phyloP scores from a whole-genome alignment of 192 early-diverging fungal species.

The Lobulomyces angularis region DNA sequence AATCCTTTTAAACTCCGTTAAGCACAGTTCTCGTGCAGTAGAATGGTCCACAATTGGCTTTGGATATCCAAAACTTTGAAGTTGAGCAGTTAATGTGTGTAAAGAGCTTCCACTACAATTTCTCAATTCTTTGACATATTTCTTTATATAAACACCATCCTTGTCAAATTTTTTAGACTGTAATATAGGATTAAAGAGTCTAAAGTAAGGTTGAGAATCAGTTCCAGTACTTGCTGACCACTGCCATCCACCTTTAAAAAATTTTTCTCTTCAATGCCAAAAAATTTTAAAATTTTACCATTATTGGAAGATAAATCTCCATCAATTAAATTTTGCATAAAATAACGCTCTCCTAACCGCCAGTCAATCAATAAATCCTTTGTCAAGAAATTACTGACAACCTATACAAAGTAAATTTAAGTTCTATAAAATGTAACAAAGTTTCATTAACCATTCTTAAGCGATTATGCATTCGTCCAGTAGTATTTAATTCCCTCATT shows the following conservation, averaged over 20 bases:
- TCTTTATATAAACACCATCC: constrained; percentile 38
- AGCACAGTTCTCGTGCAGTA: no score
- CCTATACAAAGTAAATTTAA: background rate
- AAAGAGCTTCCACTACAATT: constrained; percentile 21
- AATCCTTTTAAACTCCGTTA: no score
- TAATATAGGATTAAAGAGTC: constrained; percentile 46
- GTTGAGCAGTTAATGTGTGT: constrained; percentile 42
- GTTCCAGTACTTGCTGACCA: constrained; percentile 49
- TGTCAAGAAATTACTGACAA: constrained; percentile 18
- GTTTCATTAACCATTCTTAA: constrained; percentile 46
- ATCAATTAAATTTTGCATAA: constrained; percentile 52
- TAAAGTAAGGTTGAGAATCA: constrained; percentile 57
- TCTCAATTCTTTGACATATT: constrained; percentile 50
- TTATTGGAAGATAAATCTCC: constrained; percentile 60
- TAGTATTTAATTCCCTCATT: constrained; percentile 47
- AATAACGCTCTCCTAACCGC: constrained; percentile 56
- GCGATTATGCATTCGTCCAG: constrained; percentile 55
- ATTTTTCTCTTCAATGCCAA: background rate
- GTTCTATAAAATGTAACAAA: no score
- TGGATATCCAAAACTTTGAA: constrained; percentile 29
- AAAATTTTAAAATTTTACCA: constrained; percentile 23
- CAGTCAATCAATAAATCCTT: constrained; percentile 49
- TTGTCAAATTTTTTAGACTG: constrained; percentile 46
- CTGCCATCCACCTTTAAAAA: constrained; percentile 3
- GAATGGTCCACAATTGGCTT: constrained; percentile 58